phyloP scores from a whole-genome alignment of 768 basidiomycete genomes.

The Obba rivulosa region DNA sequence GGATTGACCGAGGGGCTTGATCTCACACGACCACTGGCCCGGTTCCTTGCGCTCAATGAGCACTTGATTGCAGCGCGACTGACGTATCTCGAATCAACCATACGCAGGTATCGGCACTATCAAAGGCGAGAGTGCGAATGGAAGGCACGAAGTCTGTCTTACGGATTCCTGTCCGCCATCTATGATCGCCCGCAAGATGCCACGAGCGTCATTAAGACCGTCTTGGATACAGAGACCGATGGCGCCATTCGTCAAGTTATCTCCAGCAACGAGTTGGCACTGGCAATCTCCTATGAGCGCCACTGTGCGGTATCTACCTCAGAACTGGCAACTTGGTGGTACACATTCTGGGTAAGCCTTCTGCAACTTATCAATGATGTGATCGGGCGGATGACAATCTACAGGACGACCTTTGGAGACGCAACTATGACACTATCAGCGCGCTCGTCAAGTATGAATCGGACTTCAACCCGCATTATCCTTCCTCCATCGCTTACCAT shows the following conservation, averaged over 20 bases:
- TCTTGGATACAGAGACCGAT: conserved; percentile 47
- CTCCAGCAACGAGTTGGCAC: conserved; percentile 36
- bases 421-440: conserved; percentile 56
- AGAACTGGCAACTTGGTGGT: conserved; percentile 67
- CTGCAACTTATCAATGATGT: neutral
- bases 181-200: conserved; percentile 52
- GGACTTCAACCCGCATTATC: conserved; percentile 71
- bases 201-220: conserved; percentile 37
- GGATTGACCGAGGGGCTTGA: conserved; percentile 65
- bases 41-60: conserved; percentile 56
- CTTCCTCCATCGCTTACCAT: conserved; percentile 65
- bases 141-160: conserved; percentile 54
- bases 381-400: neutral
- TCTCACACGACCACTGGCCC: conserved; percentile 55
- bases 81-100: conserved; percentile 36
- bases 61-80: conserved; percentile 40
- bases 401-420: conserved; percentile 72
- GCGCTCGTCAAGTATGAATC: conserved; percentile 41
- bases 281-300: conserved; percentile 50
- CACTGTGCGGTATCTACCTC: conserved; percentile 43
- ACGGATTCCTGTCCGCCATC: conserved; percentile 56
- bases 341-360: conserved; percentile 62
- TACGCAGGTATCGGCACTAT: conserved; percentile 49
- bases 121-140: conserved; percentile 40
- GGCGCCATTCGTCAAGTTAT: conserved; percentile 50